Evolutionary conservation across 2,329 filamentous ascomycete genomes (phyloP).

Genomic region (Diaporthe ampelina): DNA sequence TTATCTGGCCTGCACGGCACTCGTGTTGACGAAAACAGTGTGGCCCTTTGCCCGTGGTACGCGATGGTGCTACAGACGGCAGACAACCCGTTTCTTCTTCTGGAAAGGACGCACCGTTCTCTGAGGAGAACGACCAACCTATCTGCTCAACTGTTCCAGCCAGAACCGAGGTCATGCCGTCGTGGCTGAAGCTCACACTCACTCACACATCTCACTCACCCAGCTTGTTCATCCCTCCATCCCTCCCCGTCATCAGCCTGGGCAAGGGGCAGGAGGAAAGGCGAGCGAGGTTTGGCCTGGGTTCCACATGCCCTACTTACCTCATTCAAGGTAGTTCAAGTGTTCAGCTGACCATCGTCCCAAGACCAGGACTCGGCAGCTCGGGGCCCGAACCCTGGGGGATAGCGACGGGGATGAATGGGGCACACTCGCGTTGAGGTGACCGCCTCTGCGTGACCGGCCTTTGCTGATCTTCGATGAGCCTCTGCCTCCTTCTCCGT

Average conservation of each 20-base stretch:
- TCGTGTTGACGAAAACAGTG: neutral
- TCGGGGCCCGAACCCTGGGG: constrained; percentile 27
- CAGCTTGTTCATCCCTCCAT: neutral
- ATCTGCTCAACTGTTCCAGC: neutral
- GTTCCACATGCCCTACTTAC: constrained; percentile 11
- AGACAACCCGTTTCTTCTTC: constrained; percentile 5
- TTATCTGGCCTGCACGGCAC: constrained; percentile 8
- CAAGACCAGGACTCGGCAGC: constrained; percentile 21
- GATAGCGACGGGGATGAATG: neutral
- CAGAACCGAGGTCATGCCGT: constrained; percentile 22
- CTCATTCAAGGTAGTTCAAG: constrained; percentile 2
- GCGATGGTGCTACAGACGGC: neutral
- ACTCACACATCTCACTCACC: neutral
- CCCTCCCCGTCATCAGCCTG: neutral
- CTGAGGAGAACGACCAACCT: too few species aligned
- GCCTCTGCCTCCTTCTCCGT: neutral
- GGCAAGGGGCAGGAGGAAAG: neutral
- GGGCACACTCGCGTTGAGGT: neutral
- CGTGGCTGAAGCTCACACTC: neutral
- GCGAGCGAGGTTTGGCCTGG: neutral
- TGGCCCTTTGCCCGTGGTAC: neutral
- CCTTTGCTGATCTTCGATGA: neutral
- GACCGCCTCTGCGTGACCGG: constrained; percentile 9
- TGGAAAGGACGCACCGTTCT: neutral
- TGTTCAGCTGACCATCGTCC: constrained; percentile 27